These are phyloP conservation scores for Silene latifolia DNA, from an alignment of 148 eudicot species.

Conservation along the genomic window DNA sequence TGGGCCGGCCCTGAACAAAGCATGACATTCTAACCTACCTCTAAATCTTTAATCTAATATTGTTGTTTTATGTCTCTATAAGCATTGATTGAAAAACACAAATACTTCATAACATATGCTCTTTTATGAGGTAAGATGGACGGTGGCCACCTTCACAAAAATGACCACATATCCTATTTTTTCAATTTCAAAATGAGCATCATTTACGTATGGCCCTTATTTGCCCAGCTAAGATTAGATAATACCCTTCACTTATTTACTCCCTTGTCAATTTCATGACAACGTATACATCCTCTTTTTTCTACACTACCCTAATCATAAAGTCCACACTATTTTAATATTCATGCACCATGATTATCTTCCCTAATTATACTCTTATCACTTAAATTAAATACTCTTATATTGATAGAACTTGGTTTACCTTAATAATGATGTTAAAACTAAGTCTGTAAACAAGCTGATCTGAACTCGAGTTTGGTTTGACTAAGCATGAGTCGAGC, in stretches of 20 bases:
- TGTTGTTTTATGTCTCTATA: background rate
- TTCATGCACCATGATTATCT: background rate
- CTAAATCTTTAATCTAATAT: background rate
- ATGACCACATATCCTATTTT: slow-evolving; percentile 23
- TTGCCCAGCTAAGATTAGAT: slow-evolving; percentile 22
- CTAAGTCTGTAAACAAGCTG: too few species aligned
- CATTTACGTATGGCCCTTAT: slow-evolving; percentile 21
- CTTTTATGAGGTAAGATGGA: slow-evolving; percentile 19
- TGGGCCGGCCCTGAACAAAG: too few species aligned
- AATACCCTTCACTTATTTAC: background rate
- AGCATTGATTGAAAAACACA: too few species aligned
- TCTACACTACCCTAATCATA: background rate
- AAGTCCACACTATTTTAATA: background rate
- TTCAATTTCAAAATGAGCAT: background rate
- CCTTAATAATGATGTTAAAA: too few species aligned
- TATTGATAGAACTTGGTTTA: too few species aligned
- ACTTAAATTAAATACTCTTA: too few species aligned
- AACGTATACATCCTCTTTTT: background rate
- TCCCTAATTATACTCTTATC: too few species aligned
- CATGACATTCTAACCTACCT: slow-evolving; percentile 6
- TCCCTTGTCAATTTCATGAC: slow-evolving; percentile 5
- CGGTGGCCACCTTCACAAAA: slow-evolving; percentile 27
- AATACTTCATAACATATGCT: too few species aligned
- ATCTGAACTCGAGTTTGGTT: too few species aligned
- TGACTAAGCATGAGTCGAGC: too few species aligned